These are phyloP conservation scores for Shiraia sp. DNA, from an alignment of 2,329 filamentous ascomycete species.

Conservation along the genomic window DNA sequence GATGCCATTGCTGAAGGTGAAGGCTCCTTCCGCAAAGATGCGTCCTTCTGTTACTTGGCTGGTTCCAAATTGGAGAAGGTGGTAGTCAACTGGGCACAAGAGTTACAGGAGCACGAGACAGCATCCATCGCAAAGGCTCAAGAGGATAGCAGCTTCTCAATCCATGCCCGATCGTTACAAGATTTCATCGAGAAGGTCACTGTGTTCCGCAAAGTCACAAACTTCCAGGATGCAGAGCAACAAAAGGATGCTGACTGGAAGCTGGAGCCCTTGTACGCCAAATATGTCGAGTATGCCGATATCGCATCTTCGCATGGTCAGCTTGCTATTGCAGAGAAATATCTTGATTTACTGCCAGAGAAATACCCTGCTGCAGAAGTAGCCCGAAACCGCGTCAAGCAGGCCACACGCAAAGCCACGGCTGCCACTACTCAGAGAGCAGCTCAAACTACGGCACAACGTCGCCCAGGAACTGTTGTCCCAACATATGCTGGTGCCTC, in stretches of 20 bases:
- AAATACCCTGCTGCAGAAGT: slow-evolving; percentile 86
- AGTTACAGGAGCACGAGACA: slow-evolving; percentile 83
- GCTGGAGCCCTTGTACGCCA: slow-evolving; percentile 82
- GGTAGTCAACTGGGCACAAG: slow-evolving; percentile 87
- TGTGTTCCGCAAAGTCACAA: slow-evolving; percentile 90
- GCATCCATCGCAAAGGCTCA: slow-evolving; percentile 69
- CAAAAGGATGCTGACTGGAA: slow-evolving; percentile 81
- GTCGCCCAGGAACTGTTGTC: slow-evolving; percentile 38
- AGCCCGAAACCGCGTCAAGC: slow-evolving; percentile 79
- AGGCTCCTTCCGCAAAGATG: slow-evolving; percentile 71
- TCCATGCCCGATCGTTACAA: slow-evolving; percentile 86
- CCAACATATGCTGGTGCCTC: slow-evolving; percentile 38
- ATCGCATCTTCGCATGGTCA: slow-evolving; percentile 90
- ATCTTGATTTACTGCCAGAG: slow-evolving; percentile 81
- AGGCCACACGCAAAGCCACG: slow-evolving; percentile 72
- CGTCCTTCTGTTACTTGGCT: slow-evolving; percentile 93
- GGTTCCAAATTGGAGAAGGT: slow-evolving; percentile 98
- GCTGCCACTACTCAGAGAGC: slow-evolving; percentile 46
- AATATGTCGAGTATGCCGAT: slow-evolving; percentile 96
- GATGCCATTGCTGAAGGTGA: slow-evolving; percentile 64
- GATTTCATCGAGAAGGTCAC: slow-evolving; percentile 98
- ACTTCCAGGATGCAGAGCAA: slow-evolving; percentile 81
- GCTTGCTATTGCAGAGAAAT: slow-evolving; percentile 83
- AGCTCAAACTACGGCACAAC: slow-evolving; percentile 43
- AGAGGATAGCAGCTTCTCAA: slow-evolving; percentile 82